Evolutionary conservation across 2,329 filamentous ascomycete genomes (phyloP).

Genomic region (Botrytis hyacinthi): DNA sequence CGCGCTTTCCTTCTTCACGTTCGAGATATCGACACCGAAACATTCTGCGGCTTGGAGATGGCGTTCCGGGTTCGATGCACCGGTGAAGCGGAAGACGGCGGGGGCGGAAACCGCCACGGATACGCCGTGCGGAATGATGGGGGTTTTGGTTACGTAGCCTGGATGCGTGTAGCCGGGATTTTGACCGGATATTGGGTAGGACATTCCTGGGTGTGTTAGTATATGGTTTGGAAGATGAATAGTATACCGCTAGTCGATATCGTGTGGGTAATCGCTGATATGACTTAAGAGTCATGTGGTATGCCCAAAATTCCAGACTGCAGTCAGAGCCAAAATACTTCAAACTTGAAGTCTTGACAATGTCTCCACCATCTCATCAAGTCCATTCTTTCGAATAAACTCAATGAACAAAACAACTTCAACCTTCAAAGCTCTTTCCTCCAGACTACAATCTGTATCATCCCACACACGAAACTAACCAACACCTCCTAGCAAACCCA

Average conservation of each 20-base stretch:
- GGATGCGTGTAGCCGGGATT: slow-evolving; percentile 87
- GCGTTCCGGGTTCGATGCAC: slow-evolving; percentile 83
- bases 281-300: too few species aligned
- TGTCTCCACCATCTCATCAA: neutral
- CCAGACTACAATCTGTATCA: neutral
- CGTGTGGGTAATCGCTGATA: too few species aligned
- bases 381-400: neutral
- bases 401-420: neutral
- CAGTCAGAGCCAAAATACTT: neutral
- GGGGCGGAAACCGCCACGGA: slow-evolving; percentile 92
- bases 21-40: slow-evolving; percentile 85
- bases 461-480: neutral
- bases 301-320: neutral
- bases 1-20: slow-evolving; percentile 84
- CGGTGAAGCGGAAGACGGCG: slow-evolving; percentile 92
- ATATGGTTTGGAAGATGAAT: neutral
- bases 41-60: slow-evolving; percentile 86
- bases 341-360: neutral
- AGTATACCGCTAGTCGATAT: neutral
- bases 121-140: slow-evolving; percentile 94
- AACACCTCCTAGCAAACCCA: neutral
- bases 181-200: slow-evolving; percentile 93
- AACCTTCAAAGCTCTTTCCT: neutral
- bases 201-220: slow-evolving; percentile 65
- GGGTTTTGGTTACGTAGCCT: slow-evolving; percentile 74